Percentiles rank a stretch among this genome's conserved stretches.
phyloP scores from a whole-genome alignment of 2,329 filamentous ascomycete genomes.

The Aspergillus niger region DNA sequence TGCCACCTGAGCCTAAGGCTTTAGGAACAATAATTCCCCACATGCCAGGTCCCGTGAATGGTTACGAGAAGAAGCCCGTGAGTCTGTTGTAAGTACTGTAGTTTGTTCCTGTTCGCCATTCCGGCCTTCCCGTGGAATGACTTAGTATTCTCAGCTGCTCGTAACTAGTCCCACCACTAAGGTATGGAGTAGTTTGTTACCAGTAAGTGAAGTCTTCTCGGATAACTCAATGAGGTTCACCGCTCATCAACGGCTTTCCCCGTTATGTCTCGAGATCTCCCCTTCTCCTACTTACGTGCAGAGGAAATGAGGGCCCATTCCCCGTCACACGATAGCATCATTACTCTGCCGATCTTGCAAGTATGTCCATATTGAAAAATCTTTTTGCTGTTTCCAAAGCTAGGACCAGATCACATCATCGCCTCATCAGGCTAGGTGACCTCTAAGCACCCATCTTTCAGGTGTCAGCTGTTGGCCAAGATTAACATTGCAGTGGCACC shows the following conservation, averaged over 20 bases:
- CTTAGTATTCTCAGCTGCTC: not conserved
- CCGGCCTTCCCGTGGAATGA: not conserved
- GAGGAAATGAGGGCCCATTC: too few relatives aligned
- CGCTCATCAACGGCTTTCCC: not conserved
- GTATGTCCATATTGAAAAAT: too few relatives aligned
- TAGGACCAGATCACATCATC: too few relatives aligned
- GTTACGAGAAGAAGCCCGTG: not conserved
- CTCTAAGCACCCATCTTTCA: too few relatives aligned
- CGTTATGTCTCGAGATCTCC: not conserved
- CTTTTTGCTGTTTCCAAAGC: too few relatives aligned
- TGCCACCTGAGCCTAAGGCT: conserved; percentile 13
- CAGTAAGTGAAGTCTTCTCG: not conserved
- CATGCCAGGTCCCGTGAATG: conserved; percentile 15
- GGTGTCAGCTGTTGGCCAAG: too few relatives aligned
- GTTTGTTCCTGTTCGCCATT: not conserved
- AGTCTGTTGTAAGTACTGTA: not conserved
- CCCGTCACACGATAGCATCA: too few relatives aligned
- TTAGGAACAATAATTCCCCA: conserved; percentile 11
- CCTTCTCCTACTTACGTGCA: too few relatives aligned
- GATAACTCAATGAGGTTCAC: not conserved
- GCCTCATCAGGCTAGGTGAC: too few relatives aligned
- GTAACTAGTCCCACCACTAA: not conserved
- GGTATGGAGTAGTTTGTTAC: too few relatives aligned
- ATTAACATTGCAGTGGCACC: too few relatives aligned
- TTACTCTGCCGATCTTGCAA: too few relatives aligned